Evolutionary conservation across 257 asterid species (phyloP), one percentile per base, ranked within the genome.

Genomic region (Lithospermum erythrorhizon): DNA sequence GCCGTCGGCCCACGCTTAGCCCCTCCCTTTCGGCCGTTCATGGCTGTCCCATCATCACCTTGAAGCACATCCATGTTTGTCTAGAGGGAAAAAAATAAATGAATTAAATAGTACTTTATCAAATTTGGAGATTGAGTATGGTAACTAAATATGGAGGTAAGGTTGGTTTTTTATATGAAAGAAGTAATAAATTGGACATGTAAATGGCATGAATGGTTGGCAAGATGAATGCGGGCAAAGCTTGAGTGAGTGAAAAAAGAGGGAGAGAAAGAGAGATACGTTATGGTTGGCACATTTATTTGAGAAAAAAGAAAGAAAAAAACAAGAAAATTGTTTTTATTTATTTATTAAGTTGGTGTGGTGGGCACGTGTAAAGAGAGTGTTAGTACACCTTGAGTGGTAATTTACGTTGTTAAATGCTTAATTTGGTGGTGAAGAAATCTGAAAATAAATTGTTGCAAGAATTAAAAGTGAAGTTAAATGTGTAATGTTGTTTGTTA

Each of bases 361-460:
- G 74, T 74, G 66, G 68, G 77, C 79, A 81, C 80, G 89, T 83
- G 90, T 90, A 85, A 88, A 85, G 96, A 81, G 86, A 74, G 90
- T 79, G 86, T 76, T 73, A 65, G 61, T 37, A 51, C 45, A 57
- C 25, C 49, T 65, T 51, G 54, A 16, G 16, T 61, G 45, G 22
- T 58, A 45, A 23, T 27, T 21, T 58, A 30, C 29, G 15, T 62
- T 24, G 52, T 11, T 32, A 22, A 23, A 15, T 61, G 29, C 24
- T 45, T n/a, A 61, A 9, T 24, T 49, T 6, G 45, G 57, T 16
- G 2, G n/a, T 22, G 4, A 15, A 22, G 23, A 53, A 53, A 20
- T 53, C 27, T 53, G 13, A 41, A 41, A 41, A 41, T 53, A 53
- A n/a, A n/a, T 53, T 53, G 21, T 9, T 53, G 25, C 3, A 53